Base-by-base conservation (phyloP, 192 early-diverging fungal genomes). In the Backusella macrospora region DNA sequence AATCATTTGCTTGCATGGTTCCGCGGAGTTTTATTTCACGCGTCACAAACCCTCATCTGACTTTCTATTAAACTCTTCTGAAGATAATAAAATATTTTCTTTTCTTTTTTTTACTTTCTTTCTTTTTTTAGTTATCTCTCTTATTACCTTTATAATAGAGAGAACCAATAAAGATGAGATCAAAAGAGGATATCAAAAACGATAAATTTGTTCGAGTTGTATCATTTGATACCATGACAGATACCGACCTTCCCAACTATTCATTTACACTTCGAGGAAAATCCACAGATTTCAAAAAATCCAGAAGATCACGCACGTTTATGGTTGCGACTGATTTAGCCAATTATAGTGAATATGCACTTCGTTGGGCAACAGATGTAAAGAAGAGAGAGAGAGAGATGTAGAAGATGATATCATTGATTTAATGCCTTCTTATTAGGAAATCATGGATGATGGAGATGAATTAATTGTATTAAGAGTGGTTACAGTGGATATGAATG, bases 391-490 rank as follows among this genome's bases (percentile, higher is more conserved):
- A n/a, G n/a, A n/a, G n/a, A 47, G 9, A 47, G 46, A n/a, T 4
- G 1, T 13, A n/a, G 46, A 4, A 47, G 46, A 70, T n/a, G 15
- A 46, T 44, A 73, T 34, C 40, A 40, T 0, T 43, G 66, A 47
- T 26, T 26, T 45, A 48, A 34, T 34, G 29, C 2, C 29, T 34
- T 34, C 1, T 39, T 23, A 23, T 10, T 65, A 85, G 66, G 77
- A 77, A n/a, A 78, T 86, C 49, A 76, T 86, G 63, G 85, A 84
- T 59, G 79, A 86, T 70, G 82, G 85, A n/a, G 85, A 86, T 71
- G 85, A 86, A 70, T 72, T 75, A 3, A 47, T 68, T 52, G 46
- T 68, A 13, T 26, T 74, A 37, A 43, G 72, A 29, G 66, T 77
- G 13, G 47, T 74, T 8, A 68, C 71, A 1, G 63, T 74, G 12